Conservation (phyloP, 176 grass and related monocot genomes). For the Carex parvula region DNA sequence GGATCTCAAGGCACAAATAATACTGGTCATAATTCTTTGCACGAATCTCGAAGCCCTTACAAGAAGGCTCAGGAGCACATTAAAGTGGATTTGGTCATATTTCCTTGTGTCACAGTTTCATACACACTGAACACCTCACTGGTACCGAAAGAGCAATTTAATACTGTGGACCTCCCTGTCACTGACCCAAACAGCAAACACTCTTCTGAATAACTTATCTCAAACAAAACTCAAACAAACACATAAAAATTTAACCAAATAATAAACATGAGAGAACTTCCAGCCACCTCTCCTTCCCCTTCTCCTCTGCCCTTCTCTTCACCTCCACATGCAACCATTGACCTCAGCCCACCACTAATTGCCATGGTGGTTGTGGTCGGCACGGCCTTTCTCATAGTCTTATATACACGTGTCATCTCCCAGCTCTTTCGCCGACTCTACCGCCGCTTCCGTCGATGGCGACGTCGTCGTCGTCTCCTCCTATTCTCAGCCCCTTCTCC, state of each 20-base stretch:
- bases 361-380: constrained; percentile 93
- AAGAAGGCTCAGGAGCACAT: no score
- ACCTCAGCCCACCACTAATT: constrained; percentile 87
- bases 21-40: no score
- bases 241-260: background rate
- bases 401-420: constrained; percentile 71
- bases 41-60: no score
- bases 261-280: constrained; percentile 14
- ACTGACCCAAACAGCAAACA: no score
- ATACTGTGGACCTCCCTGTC: no score
- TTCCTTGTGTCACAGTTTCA: no score
- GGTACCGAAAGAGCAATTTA: no score
- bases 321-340: constrained; percentile 9
- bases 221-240: background rate
- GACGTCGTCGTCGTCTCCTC: constrained; percentile 36
- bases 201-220: no score
- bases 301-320: background rate
- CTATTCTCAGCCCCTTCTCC: constrained; percentile 27
- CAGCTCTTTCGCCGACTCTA: constrained; percentile 42
- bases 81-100: no score
- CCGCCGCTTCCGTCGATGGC: constrained; percentile 29
- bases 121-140: no score
- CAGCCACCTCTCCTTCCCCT: constrained; percentile 4
- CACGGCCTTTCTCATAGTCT: constrained; percentile 80
- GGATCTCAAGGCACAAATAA: no score